Percentiles rank a stretch among this genome's conserved stretches.
phyloP scores from a whole-genome alignment of 2,329 filamentous ascomycete genomes.

The Anthostomella pinea region DNA sequence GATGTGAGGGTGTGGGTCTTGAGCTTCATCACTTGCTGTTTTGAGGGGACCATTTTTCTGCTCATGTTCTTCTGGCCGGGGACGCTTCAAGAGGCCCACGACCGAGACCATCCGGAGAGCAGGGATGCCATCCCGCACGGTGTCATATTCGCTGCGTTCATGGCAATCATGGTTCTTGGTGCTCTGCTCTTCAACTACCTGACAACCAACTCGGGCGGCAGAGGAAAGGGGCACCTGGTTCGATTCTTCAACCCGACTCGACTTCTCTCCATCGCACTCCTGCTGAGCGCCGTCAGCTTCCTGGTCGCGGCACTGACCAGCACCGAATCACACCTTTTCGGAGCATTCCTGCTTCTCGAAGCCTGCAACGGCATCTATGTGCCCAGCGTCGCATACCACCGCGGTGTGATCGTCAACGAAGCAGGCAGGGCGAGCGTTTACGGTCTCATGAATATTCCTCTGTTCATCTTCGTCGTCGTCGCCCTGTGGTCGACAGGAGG shows the following conservation, averaged over 20 bases:
- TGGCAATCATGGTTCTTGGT: constrained; percentile 59
- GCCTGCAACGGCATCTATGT: constrained; percentile 34
- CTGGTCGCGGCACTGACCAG: constrained; percentile 17
- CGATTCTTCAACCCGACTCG: constrained; percentile 11
- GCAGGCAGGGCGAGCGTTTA: constrained; percentile 29
- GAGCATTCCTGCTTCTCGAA: constrained; percentile 30
- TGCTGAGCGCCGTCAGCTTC: constrained; percentile 23
- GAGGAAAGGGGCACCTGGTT: background rate
- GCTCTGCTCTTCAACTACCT: constrained; percentile 49
- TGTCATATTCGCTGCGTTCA: constrained; percentile 55
- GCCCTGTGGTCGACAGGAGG: constrained; percentile 40
- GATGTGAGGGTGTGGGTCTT: constrained; percentile 30
- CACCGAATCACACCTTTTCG: constrained; percentile 24
- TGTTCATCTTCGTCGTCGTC: constrained; percentile 56
- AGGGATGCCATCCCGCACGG: constrained; percentile 38
- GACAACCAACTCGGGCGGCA: constrained; percentile 1
- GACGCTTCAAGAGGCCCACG: constrained; percentile 30
- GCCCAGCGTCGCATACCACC: constrained; percentile 32
- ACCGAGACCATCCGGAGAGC: constrained; percentile 7
- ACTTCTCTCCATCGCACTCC: constrained; percentile 23
- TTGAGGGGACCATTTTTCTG: constrained; percentile 34
- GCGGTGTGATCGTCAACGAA: constrained; percentile 29
- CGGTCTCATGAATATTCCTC: constrained; percentile 43
- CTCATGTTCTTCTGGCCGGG: constrained; percentile 34
- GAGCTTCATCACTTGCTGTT: constrained; percentile 33